Evolutionary conservation across 2,329 filamentous ascomycete genomes (phyloP), one percentile per base, ranked within the genome.

Genomic region (Paraconiothyrium brasiliense): DNA sequence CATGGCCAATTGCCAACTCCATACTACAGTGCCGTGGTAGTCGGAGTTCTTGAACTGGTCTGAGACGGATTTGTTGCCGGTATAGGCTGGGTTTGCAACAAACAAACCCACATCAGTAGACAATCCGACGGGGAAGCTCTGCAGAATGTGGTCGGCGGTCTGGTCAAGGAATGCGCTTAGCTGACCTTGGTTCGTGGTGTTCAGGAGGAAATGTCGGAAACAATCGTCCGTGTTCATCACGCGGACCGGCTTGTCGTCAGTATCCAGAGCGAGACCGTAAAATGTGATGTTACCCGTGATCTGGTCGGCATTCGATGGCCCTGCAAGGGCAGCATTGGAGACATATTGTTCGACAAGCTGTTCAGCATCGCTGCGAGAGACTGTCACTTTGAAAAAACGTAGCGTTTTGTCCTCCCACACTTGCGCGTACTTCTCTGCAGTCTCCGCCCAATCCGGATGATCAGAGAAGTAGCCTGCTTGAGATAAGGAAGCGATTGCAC

Each of bases 141-240:
- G 79, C 0, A 85, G 78, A 60, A 90, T 84, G 39, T 87, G 83
- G 41, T 85, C 84, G 0, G 87, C 86, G 0, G 85, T 85, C 41
- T 87, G 81, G 48, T 85, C 85, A 11, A 90, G 69, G 68, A 88
- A 89, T 0, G 78, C 63, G 0, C 84, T 87, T 0, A 89, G 80
- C 64, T 90, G 86, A 0, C 75, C 66, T 51, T 89, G 80, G 50
- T 88, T 82, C 1, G 86, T 88, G 0, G 84, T 82, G 67, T 89
- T 89, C 39, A 90, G 80, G 1, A 90, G 77, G 72, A 89, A 89
- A 59, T 85, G 84, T 1, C 87, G 85, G 78, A 89, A 90, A 55
- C 84, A 87, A 61, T 87, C 85, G 63, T 90, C 88, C 0, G 86
- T 88, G 71, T 90, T 87, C 81, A 89, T 86, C 20, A 90, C 82